Evolutionary conservation across 2,329 filamentous ascomycete species (phyloP).

Genomic region (Remersonia thermophila): DNA sequence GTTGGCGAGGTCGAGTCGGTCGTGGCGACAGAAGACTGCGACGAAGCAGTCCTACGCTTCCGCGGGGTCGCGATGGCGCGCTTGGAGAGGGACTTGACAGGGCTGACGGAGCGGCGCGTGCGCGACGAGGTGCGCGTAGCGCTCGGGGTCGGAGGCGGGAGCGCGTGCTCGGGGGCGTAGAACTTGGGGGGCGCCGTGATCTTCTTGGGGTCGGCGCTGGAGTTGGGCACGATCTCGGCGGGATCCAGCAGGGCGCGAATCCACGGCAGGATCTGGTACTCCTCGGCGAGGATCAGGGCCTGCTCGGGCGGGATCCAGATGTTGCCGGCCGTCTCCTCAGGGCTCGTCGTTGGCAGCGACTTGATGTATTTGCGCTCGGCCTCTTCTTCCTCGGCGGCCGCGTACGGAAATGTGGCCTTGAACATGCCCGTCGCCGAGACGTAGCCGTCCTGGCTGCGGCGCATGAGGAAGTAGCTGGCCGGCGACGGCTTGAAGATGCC

Average conservation of each 20-base stretch:
- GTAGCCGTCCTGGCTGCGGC: slow-evolving; percentile 72
- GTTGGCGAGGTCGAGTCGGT: slow-evolving; percentile 17
- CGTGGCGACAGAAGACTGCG: slow-evolving; percentile 28
- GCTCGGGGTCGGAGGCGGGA: slow-evolving; percentile 38
- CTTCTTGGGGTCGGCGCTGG: slow-evolving; percentile 47
- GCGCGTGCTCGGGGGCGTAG: slow-evolving; percentile 29
- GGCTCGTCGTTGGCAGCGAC: slow-evolving; percentile 64
- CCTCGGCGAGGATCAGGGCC: slow-evolving; percentile 71
- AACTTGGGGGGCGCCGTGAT: slow-evolving; percentile 77
- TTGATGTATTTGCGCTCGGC: slow-evolving; percentile 76
- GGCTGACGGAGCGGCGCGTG: slow-evolving; percentile 45
- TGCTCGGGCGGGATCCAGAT: slow-evolving; percentile 81
- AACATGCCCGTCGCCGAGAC: slow-evolving; percentile 86
- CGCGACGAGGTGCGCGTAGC: slow-evolving; percentile 32
- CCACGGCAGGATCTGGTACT: slow-evolving; percentile 80
- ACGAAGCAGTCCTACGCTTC: slow-evolving; percentile 34
- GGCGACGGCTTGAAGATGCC: slow-evolving; percentile 87
- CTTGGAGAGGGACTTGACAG: slow-evolving; percentile 34
- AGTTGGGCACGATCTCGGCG: slow-evolving; percentile 58
- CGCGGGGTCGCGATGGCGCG: slow-evolving; percentile 40
- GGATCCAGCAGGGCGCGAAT: slow-evolving; percentile 85
- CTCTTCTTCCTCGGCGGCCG: slow-evolving; percentile 59
- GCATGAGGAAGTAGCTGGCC: slow-evolving; percentile 94
- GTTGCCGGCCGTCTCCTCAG: slow-evolving; percentile 89
- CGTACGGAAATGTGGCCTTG: slow-evolving; percentile 77